Evolutionary conservation across 2,329 filamentous ascomycete genomes (phyloP).

Genomic region (Teratosphaeriaceae sp.): DNA sequence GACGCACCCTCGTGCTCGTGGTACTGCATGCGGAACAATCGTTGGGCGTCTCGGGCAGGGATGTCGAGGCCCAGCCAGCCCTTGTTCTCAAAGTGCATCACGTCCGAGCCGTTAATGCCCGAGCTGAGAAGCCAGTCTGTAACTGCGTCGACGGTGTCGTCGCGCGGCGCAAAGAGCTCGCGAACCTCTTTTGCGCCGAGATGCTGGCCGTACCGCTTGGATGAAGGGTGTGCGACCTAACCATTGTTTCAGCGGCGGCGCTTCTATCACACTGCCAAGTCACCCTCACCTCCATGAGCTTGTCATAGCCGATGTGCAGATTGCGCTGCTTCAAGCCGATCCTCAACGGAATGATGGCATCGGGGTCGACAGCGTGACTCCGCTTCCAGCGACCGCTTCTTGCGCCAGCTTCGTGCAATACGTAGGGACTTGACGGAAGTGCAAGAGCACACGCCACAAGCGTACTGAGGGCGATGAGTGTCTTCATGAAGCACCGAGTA

Average conservation of each 20-base stretch:
- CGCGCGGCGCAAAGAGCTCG: conserved; percentile 33
- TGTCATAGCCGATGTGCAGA: conserved; percentile 17
- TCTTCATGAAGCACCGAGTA: too few species aligned
- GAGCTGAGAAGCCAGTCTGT: conserved; percentile 32
- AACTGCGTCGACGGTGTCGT: conserved; percentile 28
- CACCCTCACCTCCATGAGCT: conserved; percentile 29
- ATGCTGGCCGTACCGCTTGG: conserved; percentile 28
- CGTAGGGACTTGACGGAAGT: conserved; percentile 8
- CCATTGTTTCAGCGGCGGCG: too few species aligned
- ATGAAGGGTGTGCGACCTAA: conserved; percentile 27
- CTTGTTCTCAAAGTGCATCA: conserved; percentile 27
- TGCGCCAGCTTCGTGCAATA: conserved; percentile 20
- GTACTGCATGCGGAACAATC: conserved; percentile 34
- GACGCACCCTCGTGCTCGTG: conserved; percentile 32
- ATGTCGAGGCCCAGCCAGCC: conserved; percentile 37
- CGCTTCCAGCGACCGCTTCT: too few species aligned
- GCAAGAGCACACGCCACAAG: neutral
- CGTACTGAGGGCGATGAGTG: neutral
- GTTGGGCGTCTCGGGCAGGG: conserved; percentile 30
- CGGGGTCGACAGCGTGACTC: conserved; percentile 27
- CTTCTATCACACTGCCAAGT: too few species aligned
- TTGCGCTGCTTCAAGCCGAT: conserved; percentile 20
- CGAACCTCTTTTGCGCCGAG: conserved; percentile 31
- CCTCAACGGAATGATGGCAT: conserved; percentile 24
- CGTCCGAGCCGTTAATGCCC: conserved; percentile 21